Base-by-base conservation (phyloP, 1,284 basidiomycete species). In the Cystobasidium sp. region DNA sequence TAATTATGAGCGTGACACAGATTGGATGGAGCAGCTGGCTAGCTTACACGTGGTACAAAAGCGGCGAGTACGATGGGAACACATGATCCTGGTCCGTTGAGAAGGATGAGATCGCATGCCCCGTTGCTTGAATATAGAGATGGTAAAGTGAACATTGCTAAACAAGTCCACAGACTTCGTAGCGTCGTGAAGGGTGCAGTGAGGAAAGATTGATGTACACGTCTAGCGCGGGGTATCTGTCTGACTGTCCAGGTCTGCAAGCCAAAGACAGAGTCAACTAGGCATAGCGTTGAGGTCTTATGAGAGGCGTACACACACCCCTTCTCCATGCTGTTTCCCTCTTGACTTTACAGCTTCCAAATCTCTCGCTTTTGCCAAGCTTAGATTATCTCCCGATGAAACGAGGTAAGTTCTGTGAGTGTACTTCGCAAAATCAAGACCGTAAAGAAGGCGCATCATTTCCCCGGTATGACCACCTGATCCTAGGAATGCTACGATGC, bases 1-100 rank as follows among this genome's bases (percentile, higher is more conserved):
- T 49, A 49, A 2, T 49, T n/a, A 49, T 14, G 14, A n/a, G 3
- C 1, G 6, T 49, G 46, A 1, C 46, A 49, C 31, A 31, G 31
- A 31, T 31, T 31, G 31, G 31, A 31, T 31, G 46, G 46, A 37
- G 39, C 51, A 53, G n/a, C n/a, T 56, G 53, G 39, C 24, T 24
- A 9, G 84, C 90, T 80, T 79, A 94, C 96, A 81, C 89, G 87
- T 75, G 91, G 89, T 37, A 93, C 77, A 80, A 90, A 91, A 14
- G 88, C 86, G 0, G 91, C 88, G 6, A 87, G 75, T 67, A 90
- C 92, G 18, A 99, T 85, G 1, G 91, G 85, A 44, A 96, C 88
- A 80, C 93, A 96, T 3, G 96, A 98, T 9, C 95, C 97, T 0
- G 97, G 97, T 6, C 97, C 97, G 82, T 99, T 99, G 55, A 99